phyloP scores from a whole-genome alignment of 1,284 basidiomycete genomes.

The Hypsizygus ulmarius region DNA sequence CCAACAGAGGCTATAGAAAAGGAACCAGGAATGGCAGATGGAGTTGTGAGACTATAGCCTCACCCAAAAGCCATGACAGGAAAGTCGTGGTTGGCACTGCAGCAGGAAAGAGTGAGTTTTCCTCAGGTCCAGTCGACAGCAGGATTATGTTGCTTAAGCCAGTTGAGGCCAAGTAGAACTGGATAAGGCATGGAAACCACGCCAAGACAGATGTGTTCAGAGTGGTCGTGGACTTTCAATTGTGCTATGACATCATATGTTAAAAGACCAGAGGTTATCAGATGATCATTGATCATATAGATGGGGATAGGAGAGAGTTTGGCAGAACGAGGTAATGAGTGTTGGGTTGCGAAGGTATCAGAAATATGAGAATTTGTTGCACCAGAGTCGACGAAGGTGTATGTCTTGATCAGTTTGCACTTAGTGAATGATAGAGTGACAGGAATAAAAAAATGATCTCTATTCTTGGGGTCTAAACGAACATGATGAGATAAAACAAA shows the following conservation, averaged over 20 bases:
- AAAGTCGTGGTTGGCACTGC: too few species aligned
- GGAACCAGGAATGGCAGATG: neutral
- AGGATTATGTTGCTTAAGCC: constrained; percentile 13
- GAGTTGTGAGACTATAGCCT: too few species aligned
- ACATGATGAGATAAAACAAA: constrained; percentile 15
- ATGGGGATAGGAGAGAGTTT: constrained; percentile 27
- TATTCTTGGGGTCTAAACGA: constrained; percentile 12
- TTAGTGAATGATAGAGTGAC: constrained; percentile 17
- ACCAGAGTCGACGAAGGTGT: constrained; percentile 24
- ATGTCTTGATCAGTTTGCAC: constrained; percentile 21
- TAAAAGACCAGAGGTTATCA: constrained; percentile 31
- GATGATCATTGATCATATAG: constrained; percentile 32
- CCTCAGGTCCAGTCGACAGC: constrained; percentile 7
- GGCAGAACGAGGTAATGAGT: constrained; percentile 23
- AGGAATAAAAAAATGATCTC: constrained; percentile 30
- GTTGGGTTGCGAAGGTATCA: constrained; percentile 24
- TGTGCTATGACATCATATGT: constrained; percentile 30
- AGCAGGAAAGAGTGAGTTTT: neutral
- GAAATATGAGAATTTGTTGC: constrained; percentile 31
- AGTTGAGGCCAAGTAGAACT: constrained; percentile 18
- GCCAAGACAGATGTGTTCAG: constrained; percentile 3
- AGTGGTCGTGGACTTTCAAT: constrained; percentile 19
- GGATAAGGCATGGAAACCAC: constrained; percentile 18
- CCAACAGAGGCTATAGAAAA: neutral
- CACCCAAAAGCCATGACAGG: too few species aligned